Evolutionary conservation across 2,329 filamentous ascomycete species (phyloP), one percentile per base, ranked within the genome.

Genomic region (Nigrospora oryzae): DNA sequence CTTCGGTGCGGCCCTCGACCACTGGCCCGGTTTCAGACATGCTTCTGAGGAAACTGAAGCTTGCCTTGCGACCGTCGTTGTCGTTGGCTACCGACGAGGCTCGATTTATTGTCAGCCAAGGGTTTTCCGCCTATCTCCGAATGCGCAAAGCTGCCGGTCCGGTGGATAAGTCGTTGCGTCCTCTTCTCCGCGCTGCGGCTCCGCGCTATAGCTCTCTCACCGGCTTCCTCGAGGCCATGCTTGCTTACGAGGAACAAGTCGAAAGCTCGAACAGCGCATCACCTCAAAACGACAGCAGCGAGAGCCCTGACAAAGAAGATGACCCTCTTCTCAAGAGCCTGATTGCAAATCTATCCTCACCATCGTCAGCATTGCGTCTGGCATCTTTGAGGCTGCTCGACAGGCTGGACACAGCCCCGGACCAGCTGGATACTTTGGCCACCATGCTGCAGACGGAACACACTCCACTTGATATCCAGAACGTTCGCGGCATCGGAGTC

Each of bases 381-480:
- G 75, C 79, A 10, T 89, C 86, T 16, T 66, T 98, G 36, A 78
- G 81, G 47, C 71, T 96, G 23, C 66, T 97, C 12, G 74, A 79
- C 36, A 70, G 79, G 33, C 64, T 93, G 14, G 69, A 79, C 40
- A 64, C 43, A 52, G 71, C 66, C 44, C 65, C 59, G 34, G 71
- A 74, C 43, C 69, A 74, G 48, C 65, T 73, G 38, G 61, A 78
- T 30, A 67, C 71, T 7, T 63, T 86, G 19, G 67, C 69, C 7
- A 73, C 81, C 7, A 91, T 95, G 66, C 73, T 90, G 14, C 77
- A 88, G 50, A 81, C 90, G 14, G 90, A 97, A 61, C 77, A 89
- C 50, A 87, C 83, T 6, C 82, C 87, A 0, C 66, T 95, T n/a
- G 79, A 78, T 39, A 71, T 95, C 4, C 79, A 90, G 46, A 88